These are phyloP conservation scores for Wickerhamiella galacta DNA, from an alignment of 805 yeast genomes.

Conservation along the genomic window DNA sequence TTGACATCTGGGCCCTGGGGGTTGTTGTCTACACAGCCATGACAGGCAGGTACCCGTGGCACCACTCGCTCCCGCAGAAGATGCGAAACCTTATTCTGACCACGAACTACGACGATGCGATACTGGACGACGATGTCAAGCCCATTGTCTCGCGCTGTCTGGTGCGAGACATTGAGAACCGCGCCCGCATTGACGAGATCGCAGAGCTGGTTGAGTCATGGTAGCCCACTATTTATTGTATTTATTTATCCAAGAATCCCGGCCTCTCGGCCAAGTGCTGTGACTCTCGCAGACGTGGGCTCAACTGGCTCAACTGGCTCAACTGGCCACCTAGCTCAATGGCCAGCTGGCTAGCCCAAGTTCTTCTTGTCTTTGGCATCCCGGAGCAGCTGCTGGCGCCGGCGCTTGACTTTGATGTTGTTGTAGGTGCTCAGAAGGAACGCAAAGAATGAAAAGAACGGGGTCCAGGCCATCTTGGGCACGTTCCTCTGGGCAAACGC, in stretches of 20 bases:
- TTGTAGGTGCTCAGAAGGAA: slow-evolving; percentile 25
- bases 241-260: too few relatives aligned
- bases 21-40: slow-evolving; percentile 57
- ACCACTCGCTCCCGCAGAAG: slow-evolving; percentile 69
- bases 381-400: slow-evolving; percentile 6
- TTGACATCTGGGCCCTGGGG: slow-evolving; percentile 89
- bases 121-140: slow-evolving; percentile 1
- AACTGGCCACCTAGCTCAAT: too few relatives aligned
- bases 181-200: slow-evolving; percentile 2
- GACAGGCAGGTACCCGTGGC: slow-evolving; percentile 64
- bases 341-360: neutral
- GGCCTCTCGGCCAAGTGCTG: too few relatives aligned
- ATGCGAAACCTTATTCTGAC: slow-evolving; percentile 48
- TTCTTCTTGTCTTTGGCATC: slow-evolving; percentile 3
- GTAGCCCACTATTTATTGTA: neutral
- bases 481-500: slow-evolving; percentile 25
- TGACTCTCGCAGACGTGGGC: too few relatives aligned
- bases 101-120: slow-evolving; percentile 3
- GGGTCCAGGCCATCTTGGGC: slow-evolving; percentile 26
- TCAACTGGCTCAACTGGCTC: too few relatives aligned
- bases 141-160: slow-evolving; percentile 3
- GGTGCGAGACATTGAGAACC: slow-evolving; percentile 1
- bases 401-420: slow-evolving; percentile 22
- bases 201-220: slow-evolving; percentile 1
- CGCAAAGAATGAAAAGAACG: slow-evolving; percentile 24